Evolutionary conservation across 768 basidiomycete species (phyloP).

Genomic region (Termitomyces sp.): DNA sequence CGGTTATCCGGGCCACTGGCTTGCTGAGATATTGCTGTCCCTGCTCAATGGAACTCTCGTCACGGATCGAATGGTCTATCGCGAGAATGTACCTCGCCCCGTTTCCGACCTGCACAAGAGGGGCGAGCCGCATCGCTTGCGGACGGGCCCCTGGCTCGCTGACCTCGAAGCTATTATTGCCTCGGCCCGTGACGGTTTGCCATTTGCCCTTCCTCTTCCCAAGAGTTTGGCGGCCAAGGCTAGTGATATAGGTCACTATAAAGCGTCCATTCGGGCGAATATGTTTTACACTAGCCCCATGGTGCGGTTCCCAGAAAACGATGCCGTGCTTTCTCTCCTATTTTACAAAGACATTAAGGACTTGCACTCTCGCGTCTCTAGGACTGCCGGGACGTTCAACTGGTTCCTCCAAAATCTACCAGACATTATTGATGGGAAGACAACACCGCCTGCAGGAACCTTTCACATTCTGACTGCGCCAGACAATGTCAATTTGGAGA

Average conservation of each 20-base stretch:
- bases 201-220: constrained; percentile 25
- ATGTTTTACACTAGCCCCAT: constrained; percentile 13
- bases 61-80: constrained; percentile 27
- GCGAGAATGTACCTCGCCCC: constrained; percentile 26
- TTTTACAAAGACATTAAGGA: constrained; percentile 13
- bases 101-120: constrained; percentile 19
- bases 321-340: constrained; percentile 16
- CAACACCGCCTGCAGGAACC: constrained; percentile 6
- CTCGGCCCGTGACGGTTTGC: constrained; percentile 17
- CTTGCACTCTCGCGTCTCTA: neutral
- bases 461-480: constrained; percentile 18
- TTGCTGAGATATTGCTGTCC: constrained; percentile 30
- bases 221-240: constrained; percentile 14
- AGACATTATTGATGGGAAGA: constrained; percentile 13
- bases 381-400: neutral
- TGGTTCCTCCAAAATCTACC: constrained; percentile 10
- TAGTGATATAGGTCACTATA: constrained; percentile 23
- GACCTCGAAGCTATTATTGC: constrained; percentile 28
- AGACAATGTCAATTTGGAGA: constrained; percentile 14
- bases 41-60: constrained; percentile 25
- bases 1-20: constrained; percentile 37
- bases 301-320: constrained; percentile 17
- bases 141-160: constrained; percentile 27
- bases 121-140: constrained; percentile 23
- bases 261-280: constrained; percentile 19